A percentile compares a stretch with the other conserved stretches of the same genome.
Conservation (phyloP, 2,329 filamentous ascomycete genomes). For the Paecilomyces variotii region DNA sequence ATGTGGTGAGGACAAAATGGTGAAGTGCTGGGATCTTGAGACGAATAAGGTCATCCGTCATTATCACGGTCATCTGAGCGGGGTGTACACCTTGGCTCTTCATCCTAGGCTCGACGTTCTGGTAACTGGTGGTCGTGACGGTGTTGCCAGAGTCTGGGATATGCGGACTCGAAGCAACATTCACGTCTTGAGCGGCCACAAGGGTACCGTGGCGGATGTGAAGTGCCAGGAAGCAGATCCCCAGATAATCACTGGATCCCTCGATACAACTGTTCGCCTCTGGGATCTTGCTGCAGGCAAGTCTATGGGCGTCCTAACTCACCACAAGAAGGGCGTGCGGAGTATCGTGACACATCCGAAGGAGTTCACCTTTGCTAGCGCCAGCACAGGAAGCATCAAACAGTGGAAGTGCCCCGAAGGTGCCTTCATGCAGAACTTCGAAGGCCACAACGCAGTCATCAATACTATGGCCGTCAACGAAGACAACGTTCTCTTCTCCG, state of each 20-base stretch:
- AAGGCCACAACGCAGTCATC: constrained; percentile 92
- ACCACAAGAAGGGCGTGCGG: constrained; percentile 96
- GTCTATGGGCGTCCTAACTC: constrained; percentile 89
- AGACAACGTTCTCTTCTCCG: constrained; percentile 90
- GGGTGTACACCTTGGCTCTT: constrained; percentile 87
- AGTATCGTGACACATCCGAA: constrained; percentile 75
- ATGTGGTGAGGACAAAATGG: constrained; percentile 98
- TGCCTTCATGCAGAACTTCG: constrained; percentile 98
- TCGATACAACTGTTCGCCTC: constrained; percentile 82
- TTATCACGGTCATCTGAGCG: constrained; percentile 93
- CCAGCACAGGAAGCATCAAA: constrained; percentile 89
- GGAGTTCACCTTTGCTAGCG: constrained; percentile 94
- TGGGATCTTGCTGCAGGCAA: constrained; percentile 97
- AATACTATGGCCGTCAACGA: constrained; percentile 91
- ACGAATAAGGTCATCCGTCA: constrained; percentile 99
- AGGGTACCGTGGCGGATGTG: constrained; percentile 78
- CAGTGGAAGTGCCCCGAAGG: constrained; percentile 99
- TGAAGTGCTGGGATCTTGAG: constrained; percentile 98
- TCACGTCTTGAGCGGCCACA: constrained; percentile 86
- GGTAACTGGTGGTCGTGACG: constrained; percentile 89
- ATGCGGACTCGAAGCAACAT: constrained; percentile 96
- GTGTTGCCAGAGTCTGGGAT: constrained; percentile 93
- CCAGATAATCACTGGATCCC: constrained; percentile 86
- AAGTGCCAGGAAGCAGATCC: constrained; percentile 94
- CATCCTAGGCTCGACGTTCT: constrained; percentile 92